These are phyloP conservation scores for Amanita thiersii DNA, from an alignment of 768 basidiomycete genomes.

Conservation along the genomic window DNA sequence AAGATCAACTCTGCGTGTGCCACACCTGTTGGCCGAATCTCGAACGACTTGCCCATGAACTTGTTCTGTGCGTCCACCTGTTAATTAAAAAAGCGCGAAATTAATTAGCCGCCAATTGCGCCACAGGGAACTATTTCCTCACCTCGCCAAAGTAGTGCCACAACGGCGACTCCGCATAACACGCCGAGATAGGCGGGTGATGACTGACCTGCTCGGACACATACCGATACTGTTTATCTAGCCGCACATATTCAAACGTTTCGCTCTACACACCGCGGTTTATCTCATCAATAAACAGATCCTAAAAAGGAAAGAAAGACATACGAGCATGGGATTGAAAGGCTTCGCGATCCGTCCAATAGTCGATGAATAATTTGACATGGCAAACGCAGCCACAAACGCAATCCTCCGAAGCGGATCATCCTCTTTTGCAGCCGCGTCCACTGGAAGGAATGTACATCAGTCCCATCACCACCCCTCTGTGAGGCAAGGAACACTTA, in stretches of 20 bases:
- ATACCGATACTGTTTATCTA: conserved; percentile 88
- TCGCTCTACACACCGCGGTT: conserved; percentile 49
- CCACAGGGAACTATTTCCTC: conserved; percentile 7
- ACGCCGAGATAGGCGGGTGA: conserved; percentile 94
- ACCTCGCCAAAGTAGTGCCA: conserved; percentile 94
- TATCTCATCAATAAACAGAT: background rate
- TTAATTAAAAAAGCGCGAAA: background rate
- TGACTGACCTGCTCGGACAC: conserved; percentile 96
- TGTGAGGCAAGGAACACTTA: conserved; percentile 30
- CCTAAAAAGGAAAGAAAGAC: conserved; percentile 17
- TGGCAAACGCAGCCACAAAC: conserved; percentile 93
- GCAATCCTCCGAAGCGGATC: conserved; percentile 82
- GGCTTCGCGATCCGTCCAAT: conserved; percentile 96
- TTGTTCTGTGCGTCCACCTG: conserved; percentile 95
- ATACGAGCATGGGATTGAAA: conserved; percentile 90
- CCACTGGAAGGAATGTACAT: conserved; percentile 41
- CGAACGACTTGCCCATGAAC: conserved; percentile 94
- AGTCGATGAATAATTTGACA: conserved; percentile 96
- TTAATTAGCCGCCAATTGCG: background rate
- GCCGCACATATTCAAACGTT: conserved; percentile 88
- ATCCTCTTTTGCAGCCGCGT: conserved; percentile 68
- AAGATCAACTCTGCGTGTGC: conserved; percentile 82
- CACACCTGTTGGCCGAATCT: conserved; percentile 92
- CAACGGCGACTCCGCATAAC: conserved; percentile 83
- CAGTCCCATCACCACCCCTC: background rate